These are phyloP conservation scores for Truncatella angustata DNA, from an alignment of 2,329 filamentous ascomycete species.

Conservation along the genomic window DNA sequence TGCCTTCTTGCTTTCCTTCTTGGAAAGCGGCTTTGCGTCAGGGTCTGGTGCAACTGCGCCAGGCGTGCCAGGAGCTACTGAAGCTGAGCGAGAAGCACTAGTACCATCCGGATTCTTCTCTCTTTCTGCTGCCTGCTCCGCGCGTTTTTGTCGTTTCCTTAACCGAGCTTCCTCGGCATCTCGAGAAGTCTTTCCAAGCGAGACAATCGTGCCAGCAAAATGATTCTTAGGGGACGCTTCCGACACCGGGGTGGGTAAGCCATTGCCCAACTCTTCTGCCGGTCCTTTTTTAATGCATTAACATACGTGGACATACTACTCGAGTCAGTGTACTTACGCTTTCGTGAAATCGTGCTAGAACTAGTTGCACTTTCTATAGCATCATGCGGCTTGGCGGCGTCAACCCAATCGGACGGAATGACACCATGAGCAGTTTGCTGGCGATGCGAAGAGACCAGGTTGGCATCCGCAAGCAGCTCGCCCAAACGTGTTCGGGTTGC, in stretches of 20 bases:
- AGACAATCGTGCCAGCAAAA: conserved; percentile 53
- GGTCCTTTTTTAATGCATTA: conserved; percentile 38
- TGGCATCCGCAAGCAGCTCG: conserved; percentile 74
- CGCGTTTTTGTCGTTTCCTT: conserved; percentile 63
- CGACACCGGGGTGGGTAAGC: conserved; percentile 44
- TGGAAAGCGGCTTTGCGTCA: conserved; percentile 65
- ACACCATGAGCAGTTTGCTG: conserved; percentile 77
- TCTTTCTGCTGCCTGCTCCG: conserved; percentile 45
- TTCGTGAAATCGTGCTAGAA: conserved; percentile 53
- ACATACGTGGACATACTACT: conserved; percentile 12
- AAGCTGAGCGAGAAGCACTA: conserved; percentile 48
- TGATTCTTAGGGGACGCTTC: conserved; percentile 49
- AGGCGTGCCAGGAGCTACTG: conserved; percentile 59
- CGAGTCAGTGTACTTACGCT: conserved; percentile 49
- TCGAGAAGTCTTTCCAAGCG: conserved; percentile 64
- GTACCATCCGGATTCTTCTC: conserved; percentile 44
- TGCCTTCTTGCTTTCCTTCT: conserved; percentile 81
- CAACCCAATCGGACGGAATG: conserved; percentile 72
- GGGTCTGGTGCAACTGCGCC: conserved; percentile 63
- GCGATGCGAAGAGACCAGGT: conserved; percentile 66
- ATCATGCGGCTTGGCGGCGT: conserved; percentile 56
- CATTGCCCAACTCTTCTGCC: conserved; percentile 37
- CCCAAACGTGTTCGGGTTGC: conserved; percentile 78
- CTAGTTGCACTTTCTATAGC: conserved; percentile 44
- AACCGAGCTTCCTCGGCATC: conserved; percentile 71